Evolutionary conservation across 371 early-diverging fungal genomes (phyloP), one percentile per base, ranked within the genome.

Genomic region (Choanephora cucurbitarum): DNA sequence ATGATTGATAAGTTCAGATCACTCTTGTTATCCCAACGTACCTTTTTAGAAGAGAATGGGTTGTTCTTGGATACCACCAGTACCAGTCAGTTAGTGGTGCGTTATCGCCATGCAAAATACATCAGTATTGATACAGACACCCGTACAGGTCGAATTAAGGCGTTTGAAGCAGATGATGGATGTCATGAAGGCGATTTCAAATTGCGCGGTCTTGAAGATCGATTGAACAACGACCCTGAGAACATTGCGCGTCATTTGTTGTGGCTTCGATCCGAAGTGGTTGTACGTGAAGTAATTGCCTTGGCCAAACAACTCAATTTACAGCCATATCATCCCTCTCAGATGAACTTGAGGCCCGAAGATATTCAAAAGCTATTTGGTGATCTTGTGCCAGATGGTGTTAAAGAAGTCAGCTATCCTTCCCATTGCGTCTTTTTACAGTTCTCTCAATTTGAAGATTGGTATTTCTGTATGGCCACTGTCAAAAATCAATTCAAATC

Each of bases 101-200:
- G 77, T 40, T 71, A 81, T 53, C 71, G 81, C 34, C 78, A 79
- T 42, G 75, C 79, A 28, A 71, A 73, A n/a, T 81, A 76, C 62
- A 72, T 84, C 24, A 75, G 72, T 49, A 80, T 84, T 41, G 74
- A 71, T 18, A 49, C 77, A 7, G 84, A 84, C 62, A 61, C 78
- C 48, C 74, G 84, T 17, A 79, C 81, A 1, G 84, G 84, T 15
- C 75, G 72, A 46, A 64, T 82, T 31, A 80, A 77, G 31, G 81
- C 77, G 14, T 70, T 72, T 3, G 84, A 82, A 41, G 68, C 79
- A 15, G 79, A 79, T 23, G 72, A 72, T 24, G 65, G 76, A 4
- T 67, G 69, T 8, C 74, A 77, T 31, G 82, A 81, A 58, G 76
- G 76, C 13, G 81, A 84, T 61, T 72, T 60, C 21, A 78, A 75